These are phyloP conservation scores for Salvia sclarea DNA, from an alignment of 305 asterid genomes.

Conservation along the genomic window DNA sequence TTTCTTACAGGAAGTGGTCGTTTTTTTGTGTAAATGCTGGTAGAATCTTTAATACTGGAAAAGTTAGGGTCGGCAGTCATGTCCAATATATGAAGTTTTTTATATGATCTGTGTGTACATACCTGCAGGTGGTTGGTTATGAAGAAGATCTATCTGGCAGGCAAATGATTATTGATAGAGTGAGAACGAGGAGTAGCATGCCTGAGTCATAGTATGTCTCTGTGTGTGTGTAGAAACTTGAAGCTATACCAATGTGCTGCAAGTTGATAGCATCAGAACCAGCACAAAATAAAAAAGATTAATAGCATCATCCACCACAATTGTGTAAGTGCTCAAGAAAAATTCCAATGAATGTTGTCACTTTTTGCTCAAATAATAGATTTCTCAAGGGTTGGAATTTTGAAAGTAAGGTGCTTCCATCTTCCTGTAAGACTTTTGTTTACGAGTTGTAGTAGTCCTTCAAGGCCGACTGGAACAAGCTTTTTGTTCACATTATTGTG, in stretches of 20 bases:
- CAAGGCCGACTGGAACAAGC: too few species aligned
- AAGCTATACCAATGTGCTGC: constrained; percentile 12
- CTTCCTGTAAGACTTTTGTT: too few species aligned
- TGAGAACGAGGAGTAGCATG: constrained; percentile 70
- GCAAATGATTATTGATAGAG: constrained; percentile 94
- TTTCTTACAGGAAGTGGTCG: constrained; percentile 14
- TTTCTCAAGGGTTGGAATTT: background rate
- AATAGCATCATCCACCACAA: background rate
- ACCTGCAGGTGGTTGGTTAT: constrained; percentile 78
- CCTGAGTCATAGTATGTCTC: constrained; percentile 28
- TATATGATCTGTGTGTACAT: constrained; percentile 3
- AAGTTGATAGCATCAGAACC: constrained; percentile 1
- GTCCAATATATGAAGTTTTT: background rate
- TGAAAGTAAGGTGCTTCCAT: background rate
- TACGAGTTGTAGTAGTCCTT: too few species aligned
- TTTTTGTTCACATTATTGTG: too few species aligned
- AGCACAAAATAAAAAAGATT: background rate
- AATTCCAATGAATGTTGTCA: background rate
- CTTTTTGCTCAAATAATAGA: background rate
- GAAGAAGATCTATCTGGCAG: constrained; percentile 93
- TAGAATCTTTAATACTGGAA: constrained; percentile 7
- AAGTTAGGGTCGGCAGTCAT: constrained; percentile 2
- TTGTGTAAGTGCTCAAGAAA: background rate
- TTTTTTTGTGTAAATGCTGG: too few species aligned
- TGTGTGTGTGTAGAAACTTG: background rate